Conservation (phyloP, 2,329 filamentous ascomycete species). For the Xylariaceae sp. region DNA sequence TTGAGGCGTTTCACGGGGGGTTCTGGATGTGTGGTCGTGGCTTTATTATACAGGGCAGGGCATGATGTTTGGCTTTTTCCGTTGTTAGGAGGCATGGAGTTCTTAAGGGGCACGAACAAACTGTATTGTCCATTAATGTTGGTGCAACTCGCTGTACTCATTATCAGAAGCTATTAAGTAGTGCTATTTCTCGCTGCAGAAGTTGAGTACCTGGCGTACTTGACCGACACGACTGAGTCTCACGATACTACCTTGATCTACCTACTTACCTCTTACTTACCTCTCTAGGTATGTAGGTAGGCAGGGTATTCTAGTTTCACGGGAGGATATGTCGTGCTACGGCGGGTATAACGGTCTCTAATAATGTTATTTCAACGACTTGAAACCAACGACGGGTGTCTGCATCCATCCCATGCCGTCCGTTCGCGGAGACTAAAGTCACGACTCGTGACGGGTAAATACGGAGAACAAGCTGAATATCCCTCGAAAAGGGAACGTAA, state of each 20-base stretch:
- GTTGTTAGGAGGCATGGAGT: constrained; percentile 2
- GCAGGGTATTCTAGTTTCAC: background rate
- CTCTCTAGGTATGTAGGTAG: background rate
- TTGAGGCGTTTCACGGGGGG: constrained; percentile 13
- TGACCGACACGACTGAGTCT: background rate
- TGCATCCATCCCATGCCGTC: too few relatives aligned
- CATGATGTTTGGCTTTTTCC: constrained; percentile 8
- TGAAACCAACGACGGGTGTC: background rate
- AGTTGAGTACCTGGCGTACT: background rate
- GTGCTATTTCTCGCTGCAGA: background rate
- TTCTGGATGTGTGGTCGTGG: constrained; percentile 21
- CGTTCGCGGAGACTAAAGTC: too few relatives aligned
- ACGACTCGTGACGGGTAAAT: too few relatives aligned
- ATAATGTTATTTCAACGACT: background rate
- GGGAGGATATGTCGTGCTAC: constrained; percentile 2
- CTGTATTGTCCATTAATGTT: constrained; percentile 1
- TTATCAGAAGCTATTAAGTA: background rate
- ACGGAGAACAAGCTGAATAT: too few relatives aligned
- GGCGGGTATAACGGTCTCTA: background rate
- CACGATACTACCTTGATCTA: background rate
- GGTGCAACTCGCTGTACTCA: too few relatives aligned
- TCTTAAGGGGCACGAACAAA: constrained; percentile 2
- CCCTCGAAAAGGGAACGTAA: too few relatives aligned
- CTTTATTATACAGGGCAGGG: constrained; percentile 13
- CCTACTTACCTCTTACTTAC: too few relatives aligned